These are phyloP conservation scores for Exophiala spinifera DNA, from an alignment of 2,329 filamentous ascomycete species.

Conservation along the genomic window DNA sequence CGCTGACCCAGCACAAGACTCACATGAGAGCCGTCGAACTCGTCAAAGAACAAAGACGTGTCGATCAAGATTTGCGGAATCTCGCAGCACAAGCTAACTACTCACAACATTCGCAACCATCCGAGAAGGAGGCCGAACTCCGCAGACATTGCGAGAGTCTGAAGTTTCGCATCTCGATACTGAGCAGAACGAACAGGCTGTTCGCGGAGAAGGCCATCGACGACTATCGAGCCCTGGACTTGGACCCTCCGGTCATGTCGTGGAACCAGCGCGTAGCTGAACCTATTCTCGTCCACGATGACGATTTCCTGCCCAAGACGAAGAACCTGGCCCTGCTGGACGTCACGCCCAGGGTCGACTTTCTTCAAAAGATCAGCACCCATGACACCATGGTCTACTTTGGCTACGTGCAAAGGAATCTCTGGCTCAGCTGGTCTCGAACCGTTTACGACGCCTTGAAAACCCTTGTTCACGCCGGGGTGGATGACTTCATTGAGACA, in stretches of 20 bases:
- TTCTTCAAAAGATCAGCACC: constrained; percentile 50
- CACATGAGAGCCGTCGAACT: constrained; percentile 17
- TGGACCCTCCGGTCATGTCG: constrained; percentile 16
- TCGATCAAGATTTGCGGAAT: constrained; percentile 15
- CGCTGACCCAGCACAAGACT: constrained; percentile 14
- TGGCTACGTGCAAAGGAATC: constrained; percentile 16
- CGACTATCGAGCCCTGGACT: constrained; percentile 24
- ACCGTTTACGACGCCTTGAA: constrained; percentile 17
- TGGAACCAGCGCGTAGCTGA: constrained; percentile 26
- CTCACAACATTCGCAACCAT: too few relatives aligned
- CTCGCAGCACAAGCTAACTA: neutral
- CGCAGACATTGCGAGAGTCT: constrained; percentile 5
- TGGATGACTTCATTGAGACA: constrained; percentile 25
- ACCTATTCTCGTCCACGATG: constrained; percentile 21
- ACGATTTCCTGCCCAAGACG: constrained; percentile 21
- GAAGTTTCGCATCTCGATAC: constrained; percentile 2
- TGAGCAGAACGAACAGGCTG: constrained; percentile 15
- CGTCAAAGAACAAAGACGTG: constrained; percentile 15
- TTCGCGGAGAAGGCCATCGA: constrained; percentile 26
- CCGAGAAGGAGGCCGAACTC: constrained; percentile 2
- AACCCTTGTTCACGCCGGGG: constrained; percentile 14
- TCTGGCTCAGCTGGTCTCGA: constrained; percentile 5
- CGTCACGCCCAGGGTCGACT: constrained; percentile 57
- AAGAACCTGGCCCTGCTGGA: constrained; percentile 37
- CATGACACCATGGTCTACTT: constrained; percentile 25